Evolutionary conservation across 2,329 filamentous ascomycete genomes (phyloP), one percentile per base, ranked within the genome.

Genomic region (Colletotrichum falcatum): DNA sequence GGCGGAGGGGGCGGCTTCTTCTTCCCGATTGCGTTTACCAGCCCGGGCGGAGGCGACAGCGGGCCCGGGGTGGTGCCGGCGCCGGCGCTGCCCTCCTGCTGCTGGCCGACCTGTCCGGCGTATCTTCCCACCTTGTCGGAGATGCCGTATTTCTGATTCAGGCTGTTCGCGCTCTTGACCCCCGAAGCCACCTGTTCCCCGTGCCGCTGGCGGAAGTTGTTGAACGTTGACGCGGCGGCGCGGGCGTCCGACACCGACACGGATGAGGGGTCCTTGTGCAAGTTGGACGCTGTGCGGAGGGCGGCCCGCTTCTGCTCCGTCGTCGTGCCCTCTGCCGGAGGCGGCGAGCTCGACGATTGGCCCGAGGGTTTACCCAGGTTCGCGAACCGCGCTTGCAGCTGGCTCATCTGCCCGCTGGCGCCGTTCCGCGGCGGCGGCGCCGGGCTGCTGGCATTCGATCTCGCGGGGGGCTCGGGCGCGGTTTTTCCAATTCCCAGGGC

Each of bases 161-260:
- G 74, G 1, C 81, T 83, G 71, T 86, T 88, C 5, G 90, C 89
- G 26, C 84, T 85, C 75, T 85, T 83, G 75, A 86, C 84, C 0
- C 91, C 91, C 7, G 87, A 81, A 1, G 88, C 86, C 7, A 92
- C 87, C 77, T 93, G 89, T 23, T 91, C 91, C 4, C 90, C 88
- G 75, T 94, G 91, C 35, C 90, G 83, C 77, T 93, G 88, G 18
- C 90, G 89, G 78, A 94, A 92, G 76, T 91, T 91, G 73, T 89
- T 90, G 48, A 87, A 87, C 46, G 89, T 92, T 35, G 84, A 83
- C 1, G 88, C 90, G 18, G 89, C 87, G 48, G 84, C 80, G 69
- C 83, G 84, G 11, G 87, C 84, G 75, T 93, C 89, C 5, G 87
- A 81, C 2, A 90, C 73, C 0, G 88, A 90, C 2, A 91, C 88